Base-by-base conservation (phyloP, 2,329 filamentous ascomycete genomes). In the Pezicula rhizophila region DNA sequence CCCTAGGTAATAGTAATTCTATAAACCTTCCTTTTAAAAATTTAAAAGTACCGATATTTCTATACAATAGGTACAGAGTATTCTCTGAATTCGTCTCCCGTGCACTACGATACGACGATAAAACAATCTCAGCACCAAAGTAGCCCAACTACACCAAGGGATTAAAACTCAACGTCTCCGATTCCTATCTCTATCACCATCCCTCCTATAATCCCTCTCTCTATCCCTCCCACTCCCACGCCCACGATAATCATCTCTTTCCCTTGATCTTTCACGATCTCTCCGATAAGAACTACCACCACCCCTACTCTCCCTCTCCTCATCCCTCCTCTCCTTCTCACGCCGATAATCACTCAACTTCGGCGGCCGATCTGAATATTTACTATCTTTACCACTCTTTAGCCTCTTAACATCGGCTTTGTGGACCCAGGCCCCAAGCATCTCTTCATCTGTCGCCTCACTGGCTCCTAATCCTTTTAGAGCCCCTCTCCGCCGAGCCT, bases 391-490 rank as follows among this genome's bases (percentile, higher is more conserved):
- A 59, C 56, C 68, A 45, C 48, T 59, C 1, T 67, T 67, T 43
- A 74, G 67, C 52, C 75, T 77, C 28, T 72, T 73, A 50, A 74
- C 74, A 60, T 79, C 78, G 49, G 78, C 77, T 48, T 80, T 81
- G 51, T 86, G 87, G 11, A 90, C 85, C 88, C 88, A 95, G 1
- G 80, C 84, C 1, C 87, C 89, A 15, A 95, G 70, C 57, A 95
- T 88, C 53, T 88, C 77, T 18, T 74, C 78, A 34, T 77, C 80
- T 42, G 86, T 82, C 14, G 89, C 77, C 61, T 89, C 83, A 63
- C 92, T 96, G 10, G 91, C 91, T 3, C 92, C 93, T 7, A 97
- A 84, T 0, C 93, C 93, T 8, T 97, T 74, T 48, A 95, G 77
- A 50, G 89, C 89, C 14, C 89, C 85, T 44, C 91, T 80, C 45